Evolutionary conservation across 495 filamentous ascomycete species (phyloP).

Genomic region (Geopyxis carbonaria): DNA sequence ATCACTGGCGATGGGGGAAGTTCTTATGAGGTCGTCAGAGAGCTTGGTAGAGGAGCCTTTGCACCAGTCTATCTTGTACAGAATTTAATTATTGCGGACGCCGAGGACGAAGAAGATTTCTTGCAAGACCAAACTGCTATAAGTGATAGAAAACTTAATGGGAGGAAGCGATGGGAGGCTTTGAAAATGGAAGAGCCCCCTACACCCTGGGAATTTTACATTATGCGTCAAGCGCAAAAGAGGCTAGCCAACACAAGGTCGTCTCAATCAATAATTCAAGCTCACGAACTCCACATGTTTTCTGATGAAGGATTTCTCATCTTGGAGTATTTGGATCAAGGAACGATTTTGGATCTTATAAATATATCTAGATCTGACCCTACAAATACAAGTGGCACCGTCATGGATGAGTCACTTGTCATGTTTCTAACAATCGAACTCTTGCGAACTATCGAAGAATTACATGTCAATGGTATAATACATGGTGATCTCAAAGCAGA

Average conservation of each 20-base stretch:
- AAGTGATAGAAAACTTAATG: constrained; percentile 8
- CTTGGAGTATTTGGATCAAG: constrained; percentile 74
- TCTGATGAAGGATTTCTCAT: constrained; percentile 70
- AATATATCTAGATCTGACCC: constrained; percentile 62
- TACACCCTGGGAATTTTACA: constrained; percentile 87
- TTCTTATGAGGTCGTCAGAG: constrained; percentile 61
- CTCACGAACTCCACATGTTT: constrained; percentile 78
- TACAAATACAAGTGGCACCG: constrained; percentile 32
- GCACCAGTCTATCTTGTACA: constrained; percentile 86
- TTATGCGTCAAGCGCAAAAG: constrained; percentile 63
- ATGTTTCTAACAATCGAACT: constrained; percentile 95
- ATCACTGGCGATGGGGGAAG: constrained; percentile 36
- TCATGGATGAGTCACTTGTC: constrained; percentile 69
- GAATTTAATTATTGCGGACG: constrained; percentile 35
- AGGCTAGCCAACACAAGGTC: constrained; percentile 55
- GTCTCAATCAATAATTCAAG: constrained; percentile 55
- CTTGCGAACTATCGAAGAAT: constrained; percentile 69
- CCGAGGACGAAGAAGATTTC: constrained; percentile 26
- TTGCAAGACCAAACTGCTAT: not conserved
- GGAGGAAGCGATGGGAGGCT: constrained; percentile 44
- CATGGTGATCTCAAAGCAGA: constrained; percentile 93
- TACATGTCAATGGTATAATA: constrained; percentile 63
- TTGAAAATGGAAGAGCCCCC: constrained; percentile 83
- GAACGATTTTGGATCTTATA: constrained; percentile 81
- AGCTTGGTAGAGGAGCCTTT: constrained; percentile 83